phyloP scores from a whole-genome alignment of 352 stramenopile species.

The Globisporangium carolinianum region DNA sequence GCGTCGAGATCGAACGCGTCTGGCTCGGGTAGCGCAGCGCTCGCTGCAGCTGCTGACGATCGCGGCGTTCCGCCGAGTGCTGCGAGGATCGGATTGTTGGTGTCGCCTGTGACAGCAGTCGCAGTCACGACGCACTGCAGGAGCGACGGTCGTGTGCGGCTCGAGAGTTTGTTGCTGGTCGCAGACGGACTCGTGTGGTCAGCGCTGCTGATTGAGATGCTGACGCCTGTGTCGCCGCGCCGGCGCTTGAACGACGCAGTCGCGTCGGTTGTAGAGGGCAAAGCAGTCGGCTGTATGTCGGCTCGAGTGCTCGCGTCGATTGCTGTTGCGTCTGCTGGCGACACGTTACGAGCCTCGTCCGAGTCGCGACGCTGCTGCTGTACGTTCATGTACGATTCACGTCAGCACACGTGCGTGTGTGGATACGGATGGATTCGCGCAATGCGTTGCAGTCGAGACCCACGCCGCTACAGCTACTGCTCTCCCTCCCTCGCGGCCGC shows the following conservation, averaged over 20 bases:
- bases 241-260: constrained; percentile 49
- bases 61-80: constrained; percentile 56
- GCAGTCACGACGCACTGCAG: constrained; percentile 19
- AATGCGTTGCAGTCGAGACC: no score
- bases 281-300: no score
- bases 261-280: constrained; percentile 13
- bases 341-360: no score
- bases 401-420: no score
- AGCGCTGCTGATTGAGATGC: constrained; percentile 9
- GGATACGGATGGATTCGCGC: no score
- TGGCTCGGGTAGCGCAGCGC: constrained; percentile 22
- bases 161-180: constrained; percentile 6
- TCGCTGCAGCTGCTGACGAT: constrained; percentile 14
- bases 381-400: no score
- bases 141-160: constrained; percentile 15
- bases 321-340: no score
- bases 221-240: constrained; percentile 12
- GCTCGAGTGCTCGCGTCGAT: no score
- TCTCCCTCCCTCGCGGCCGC: no score
- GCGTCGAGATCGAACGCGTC: constrained; percentile 36
- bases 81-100: constrained; percentile 45
- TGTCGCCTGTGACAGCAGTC: constrained; percentile 16
- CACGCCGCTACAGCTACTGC: no score
- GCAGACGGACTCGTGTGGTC: constrained; percentile 3
- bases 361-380: no score